Percentiles rank a stretch among this genome's conserved stretches.
These are phyloP conservation scores for Lasiodiplodia sp. DNA, from an alignment of 2,329 filamentous ascomycete species.

Conservation along the genomic window DNA sequence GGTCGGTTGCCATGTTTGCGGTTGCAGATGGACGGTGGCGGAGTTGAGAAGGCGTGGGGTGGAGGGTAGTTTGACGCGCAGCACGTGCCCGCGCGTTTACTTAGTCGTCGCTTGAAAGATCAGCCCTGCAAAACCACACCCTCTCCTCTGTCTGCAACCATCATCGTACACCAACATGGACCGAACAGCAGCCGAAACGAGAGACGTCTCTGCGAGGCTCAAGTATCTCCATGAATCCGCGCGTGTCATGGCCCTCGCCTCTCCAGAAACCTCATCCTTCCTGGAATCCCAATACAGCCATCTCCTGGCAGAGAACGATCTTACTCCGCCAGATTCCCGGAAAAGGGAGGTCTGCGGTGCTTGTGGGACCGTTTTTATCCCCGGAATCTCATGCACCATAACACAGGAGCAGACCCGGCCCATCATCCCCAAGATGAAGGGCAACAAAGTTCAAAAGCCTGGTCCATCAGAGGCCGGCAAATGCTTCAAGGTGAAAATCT, in stretches of 20 bases:
- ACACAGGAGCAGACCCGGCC: constrained; percentile 29
- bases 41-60: neutral
- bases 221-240: constrained; percentile 46
- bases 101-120: neutral
- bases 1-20: neutral
- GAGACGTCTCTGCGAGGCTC: constrained; percentile 34
- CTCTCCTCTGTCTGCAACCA: neutral
- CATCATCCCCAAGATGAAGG: neutral
- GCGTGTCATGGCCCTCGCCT: constrained; percentile 39
- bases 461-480: neutral
- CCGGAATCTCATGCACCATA: constrained; percentile 46
- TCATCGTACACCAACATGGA: constrained; percentile 8
- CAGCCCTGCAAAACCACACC: constrained; percentile 3
- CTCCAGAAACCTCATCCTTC: constrained; percentile 44
- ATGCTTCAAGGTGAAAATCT: constrained; percentile 35
- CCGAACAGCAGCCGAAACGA: constrained; percentile 1
- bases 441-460: neutral
- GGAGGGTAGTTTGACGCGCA: constrained; percentile 5
- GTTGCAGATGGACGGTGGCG: neutral
- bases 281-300: constrained; percentile 41
- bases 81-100: constrained; percentile 18
- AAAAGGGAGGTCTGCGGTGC: constrained; percentile 42
- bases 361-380: constrained; percentile 48
- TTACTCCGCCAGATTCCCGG: constrained; percentile 34
- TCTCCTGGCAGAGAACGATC: constrained; percentile 39